Base-by-base conservation (phyloP, 805 yeast species). In the Komagataella pseudopastoris region DNA sequence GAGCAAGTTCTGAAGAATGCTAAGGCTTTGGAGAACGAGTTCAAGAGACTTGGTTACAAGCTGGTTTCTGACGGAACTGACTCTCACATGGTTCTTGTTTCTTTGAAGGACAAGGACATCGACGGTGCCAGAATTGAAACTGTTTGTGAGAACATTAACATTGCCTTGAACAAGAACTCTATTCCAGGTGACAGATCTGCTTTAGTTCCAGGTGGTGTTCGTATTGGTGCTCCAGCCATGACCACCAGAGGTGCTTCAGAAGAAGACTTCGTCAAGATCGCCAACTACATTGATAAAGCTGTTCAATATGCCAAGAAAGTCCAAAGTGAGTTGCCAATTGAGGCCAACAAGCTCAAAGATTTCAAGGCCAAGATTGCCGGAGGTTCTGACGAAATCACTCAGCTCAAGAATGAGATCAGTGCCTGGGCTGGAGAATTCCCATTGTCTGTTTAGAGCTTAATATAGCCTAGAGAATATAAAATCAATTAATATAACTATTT, bases 171-270 rank as follows among this genome's bases (percentile, higher is more conserved):
- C 81, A 93, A 93, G 75, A 93, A 93, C 80, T 84, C 99, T 48
- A 88, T 91, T 58, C 98, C 99, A 56, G 97, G 97, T 66, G 99
- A 91, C 73, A 88, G 85, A 71, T 85, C 95, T 47, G 98, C 98
- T 51, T 77, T 91, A 57, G 91, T 89, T 57, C 98, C 99, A 66
- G 91, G 95, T 61, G 99, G 99, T 68, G 81, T 91, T 58, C 86
- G 99, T 74, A 85, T 91, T 56, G 99, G 99, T 64, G 86, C 99
- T 50, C 99, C 99, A 58, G 97, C 97, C 53, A 91, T 91, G 98
- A 81, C 96, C 57, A 88, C 97, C 54, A 88, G 99, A 75, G 99
- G 99, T 59, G 80, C 89, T 61, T 86, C 89, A 54, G 89, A 86
- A 68, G 83, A 74, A 54, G 97, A 93, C 66, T 93, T 91, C 69